These are phyloP conservation scores for Annulohypoxylon maeteangense DNA, from an alignment of 495 filamentous ascomycete genomes.

Conservation along the genomic window DNA sequence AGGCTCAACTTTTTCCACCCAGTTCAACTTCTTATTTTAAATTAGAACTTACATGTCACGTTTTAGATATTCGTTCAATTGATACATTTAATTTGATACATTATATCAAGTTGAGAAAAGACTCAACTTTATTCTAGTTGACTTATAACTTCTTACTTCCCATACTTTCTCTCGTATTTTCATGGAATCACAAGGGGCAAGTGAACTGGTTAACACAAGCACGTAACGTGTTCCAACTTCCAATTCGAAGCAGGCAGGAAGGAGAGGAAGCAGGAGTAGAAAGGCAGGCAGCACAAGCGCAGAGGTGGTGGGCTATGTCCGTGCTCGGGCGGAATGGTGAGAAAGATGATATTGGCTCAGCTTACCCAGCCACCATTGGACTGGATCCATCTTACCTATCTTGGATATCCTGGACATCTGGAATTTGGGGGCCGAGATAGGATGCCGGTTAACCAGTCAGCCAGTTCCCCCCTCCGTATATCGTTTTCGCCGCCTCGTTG, in stretches of 20 bases:
- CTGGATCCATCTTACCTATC: slow-evolving; percentile 6
- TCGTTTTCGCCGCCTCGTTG: slow-evolving; percentile 18
- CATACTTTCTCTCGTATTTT: background rate
- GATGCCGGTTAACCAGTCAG: slow-evolving; percentile 7
- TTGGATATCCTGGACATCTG: background rate
- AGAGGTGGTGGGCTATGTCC: slow-evolving; percentile 5
- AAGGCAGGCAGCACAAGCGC: background rate
- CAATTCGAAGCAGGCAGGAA: slow-evolving; percentile 10
- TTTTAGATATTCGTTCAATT: background rate
- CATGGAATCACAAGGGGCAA: background rate
- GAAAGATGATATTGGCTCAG: slow-evolving; percentile 31
- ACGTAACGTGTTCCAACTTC: background rate
- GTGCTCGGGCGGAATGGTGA: slow-evolving; percentile 20
- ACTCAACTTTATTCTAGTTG: background rate
- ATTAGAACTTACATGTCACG: background rate
- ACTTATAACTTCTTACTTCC: background rate
- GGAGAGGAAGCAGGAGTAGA: background rate
- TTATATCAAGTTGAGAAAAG: background rate
- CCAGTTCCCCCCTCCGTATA: background rate
- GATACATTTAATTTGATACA: background rate
- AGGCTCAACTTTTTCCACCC: slow-evolving; percentile 1
- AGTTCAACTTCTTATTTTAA: background rate
- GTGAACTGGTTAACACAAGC: background rate
- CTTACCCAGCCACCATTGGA: slow-evolving; percentile 30
- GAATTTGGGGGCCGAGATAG: slow-evolving; percentile 12